phyloP scores from a whole-genome alignment of 1,284 basidiomycete genomes.

The Phaffia rhodozyma region DNA sequence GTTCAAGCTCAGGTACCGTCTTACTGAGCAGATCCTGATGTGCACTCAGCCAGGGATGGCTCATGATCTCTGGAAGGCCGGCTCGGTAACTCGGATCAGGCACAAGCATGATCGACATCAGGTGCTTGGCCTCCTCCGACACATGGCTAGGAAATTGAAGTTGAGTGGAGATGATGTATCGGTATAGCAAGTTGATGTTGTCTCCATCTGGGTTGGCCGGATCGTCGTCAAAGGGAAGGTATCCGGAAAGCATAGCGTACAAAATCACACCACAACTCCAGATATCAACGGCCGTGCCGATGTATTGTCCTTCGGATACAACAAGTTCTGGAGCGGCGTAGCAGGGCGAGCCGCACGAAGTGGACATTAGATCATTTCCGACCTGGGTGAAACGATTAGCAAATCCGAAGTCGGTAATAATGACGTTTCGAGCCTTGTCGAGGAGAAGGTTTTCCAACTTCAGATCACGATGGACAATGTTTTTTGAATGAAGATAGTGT shows the following conservation, averaged over 20 bases:
- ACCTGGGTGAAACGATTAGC: slow-evolving; percentile 92
- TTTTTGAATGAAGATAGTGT: slow-evolving; percentile 97
- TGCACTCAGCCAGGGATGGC: slow-evolving; percentile 65
- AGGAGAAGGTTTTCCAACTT: slow-evolving; percentile 97
- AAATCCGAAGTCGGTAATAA: slow-evolving; percentile 99
- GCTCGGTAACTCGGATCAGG: slow-evolving; percentile 64
- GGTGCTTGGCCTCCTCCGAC: slow-evolving; percentile 59
- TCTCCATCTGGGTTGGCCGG: slow-evolving; percentile 97
- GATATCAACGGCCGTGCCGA: slow-evolving; percentile 97
- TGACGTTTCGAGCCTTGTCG: slow-evolving; percentile 93
- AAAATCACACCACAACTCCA: slow-evolving; percentile 99
- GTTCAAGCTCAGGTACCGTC: slow-evolving; percentile 65
- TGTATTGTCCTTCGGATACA: slow-evolving; percentile 92
- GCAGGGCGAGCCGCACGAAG: slow-evolving; percentile 92
- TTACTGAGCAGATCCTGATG: slow-evolving; percentile 56
- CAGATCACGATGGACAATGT: slow-evolving; percentile 97
- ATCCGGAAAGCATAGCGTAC: slow-evolving; percentile 98
- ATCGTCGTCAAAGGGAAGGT: slow-evolving; percentile 99
- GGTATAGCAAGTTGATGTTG: slow-evolving; percentile 99
- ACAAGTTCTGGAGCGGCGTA: slow-evolving; percentile 99
- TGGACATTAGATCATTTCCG: slow-evolving; percentile 93
- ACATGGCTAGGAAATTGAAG: slow-evolving; percentile 91
- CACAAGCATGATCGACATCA: slow-evolving; percentile 73
- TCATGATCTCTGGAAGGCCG: slow-evolving; percentile 61
- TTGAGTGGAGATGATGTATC: slow-evolving; percentile 94